Conservation (phyloP, 2,329 filamentous ascomycete genomes). For the Diaporthe vaccinii region DNA sequence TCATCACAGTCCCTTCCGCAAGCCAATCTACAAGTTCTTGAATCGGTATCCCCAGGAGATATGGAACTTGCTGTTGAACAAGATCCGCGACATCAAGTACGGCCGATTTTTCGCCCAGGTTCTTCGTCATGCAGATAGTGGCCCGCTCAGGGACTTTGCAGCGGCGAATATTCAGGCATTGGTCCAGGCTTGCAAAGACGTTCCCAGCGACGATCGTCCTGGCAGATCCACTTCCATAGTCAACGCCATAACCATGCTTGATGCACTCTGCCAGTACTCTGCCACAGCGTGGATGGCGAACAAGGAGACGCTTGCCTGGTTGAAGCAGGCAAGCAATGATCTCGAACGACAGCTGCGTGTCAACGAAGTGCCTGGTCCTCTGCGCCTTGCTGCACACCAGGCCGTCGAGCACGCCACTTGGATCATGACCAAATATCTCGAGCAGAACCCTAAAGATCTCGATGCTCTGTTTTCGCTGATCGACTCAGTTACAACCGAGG, state of each 20-base stretch:
- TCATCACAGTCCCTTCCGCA: slow-evolving; percentile 90
- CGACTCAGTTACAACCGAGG: slow-evolving; percentile 84
- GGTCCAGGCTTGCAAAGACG: slow-evolving; percentile 75
- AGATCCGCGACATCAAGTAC: slow-evolving; percentile 86
- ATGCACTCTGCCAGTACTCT: slow-evolving; percentile 79
- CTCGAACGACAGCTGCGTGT: slow-evolving; percentile 80
- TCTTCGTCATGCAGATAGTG: slow-evolving; percentile 81
- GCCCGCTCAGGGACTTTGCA: slow-evolving; percentile 80
- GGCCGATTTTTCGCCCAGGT: slow-evolving; percentile 93
- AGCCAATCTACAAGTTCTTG: slow-evolving; percentile 91
- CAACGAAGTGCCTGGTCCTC: slow-evolving; percentile 76
- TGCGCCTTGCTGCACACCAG: slow-evolving; percentile 90
- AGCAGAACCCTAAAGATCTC: slow-evolving; percentile 79
- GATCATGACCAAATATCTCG: slow-evolving; percentile 85
- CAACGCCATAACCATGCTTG: slow-evolving; percentile 88
- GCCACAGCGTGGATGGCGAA: slow-evolving; percentile 80
- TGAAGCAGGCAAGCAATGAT: slow-evolving; percentile 79
- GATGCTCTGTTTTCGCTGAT: slow-evolving; percentile 89
- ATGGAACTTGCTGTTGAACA: slow-evolving; percentile 83
- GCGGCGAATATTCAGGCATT: slow-evolving; percentile 80
- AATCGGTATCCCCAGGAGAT: slow-evolving; percentile 93
- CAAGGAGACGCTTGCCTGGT: slow-evolving; percentile 71
- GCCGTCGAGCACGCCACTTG: slow-evolving; percentile 89
- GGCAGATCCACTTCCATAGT: slow-evolving; percentile 78
- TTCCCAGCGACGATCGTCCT: slow-evolving; percentile 75